Evolutionary conservation across 2,329 filamentous ascomycete species (phyloP).

Genomic region (Colletotrichum liriopes): DNA sequence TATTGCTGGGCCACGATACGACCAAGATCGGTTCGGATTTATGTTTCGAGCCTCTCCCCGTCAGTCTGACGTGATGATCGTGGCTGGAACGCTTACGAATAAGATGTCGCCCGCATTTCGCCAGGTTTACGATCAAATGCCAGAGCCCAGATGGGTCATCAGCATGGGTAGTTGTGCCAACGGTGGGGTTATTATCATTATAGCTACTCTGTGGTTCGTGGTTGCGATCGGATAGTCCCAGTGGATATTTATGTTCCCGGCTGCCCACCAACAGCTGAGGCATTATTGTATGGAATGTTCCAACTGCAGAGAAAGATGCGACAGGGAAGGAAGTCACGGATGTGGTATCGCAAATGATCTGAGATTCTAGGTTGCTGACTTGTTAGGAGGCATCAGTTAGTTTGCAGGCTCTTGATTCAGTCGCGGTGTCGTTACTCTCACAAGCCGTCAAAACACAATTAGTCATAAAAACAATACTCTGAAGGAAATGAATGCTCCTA

Average conservation of each 20-base stretch:
- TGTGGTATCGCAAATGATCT: conserved; percentile 70
- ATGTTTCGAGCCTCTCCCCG: conserved; percentile 92
- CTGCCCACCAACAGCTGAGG: conserved; percentile 75
- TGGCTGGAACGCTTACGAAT: conserved; percentile 92
- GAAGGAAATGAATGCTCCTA: too few species aligned
- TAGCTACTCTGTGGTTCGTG: conserved; percentile 80
- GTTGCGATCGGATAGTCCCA: conserved; percentile 83
- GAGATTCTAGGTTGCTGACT: too few species aligned
- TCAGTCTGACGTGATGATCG: conserved; percentile 94
- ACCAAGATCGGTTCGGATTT: conserved; percentile 89
- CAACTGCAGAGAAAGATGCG: conserved; percentile 84
- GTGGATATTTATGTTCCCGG: conserved; percentile 87
- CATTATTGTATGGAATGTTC: conserved; percentile 79
- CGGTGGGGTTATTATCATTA: conserved; percentile 91
- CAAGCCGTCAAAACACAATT: too few species aligned
- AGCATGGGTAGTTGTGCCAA: conserved; percentile 90
- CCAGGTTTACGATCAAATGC: conserved; percentile 97
- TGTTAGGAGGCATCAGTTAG: too few species aligned
- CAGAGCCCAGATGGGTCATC: conserved; percentile 88
- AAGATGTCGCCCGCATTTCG: conserved; percentile 95
- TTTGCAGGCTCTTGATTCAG: too few species aligned
- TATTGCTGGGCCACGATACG: conserved; percentile 89
- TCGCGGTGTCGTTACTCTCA: too few species aligned
- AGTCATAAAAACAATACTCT: too few species aligned
- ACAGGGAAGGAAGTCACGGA: conserved; percentile 67